Percentiles rank a stretch among this genome's conserved stretches.
Conservation (phyloP, 352 stramenopile genomes). For the Hyphochytrium catenoides region DNA sequence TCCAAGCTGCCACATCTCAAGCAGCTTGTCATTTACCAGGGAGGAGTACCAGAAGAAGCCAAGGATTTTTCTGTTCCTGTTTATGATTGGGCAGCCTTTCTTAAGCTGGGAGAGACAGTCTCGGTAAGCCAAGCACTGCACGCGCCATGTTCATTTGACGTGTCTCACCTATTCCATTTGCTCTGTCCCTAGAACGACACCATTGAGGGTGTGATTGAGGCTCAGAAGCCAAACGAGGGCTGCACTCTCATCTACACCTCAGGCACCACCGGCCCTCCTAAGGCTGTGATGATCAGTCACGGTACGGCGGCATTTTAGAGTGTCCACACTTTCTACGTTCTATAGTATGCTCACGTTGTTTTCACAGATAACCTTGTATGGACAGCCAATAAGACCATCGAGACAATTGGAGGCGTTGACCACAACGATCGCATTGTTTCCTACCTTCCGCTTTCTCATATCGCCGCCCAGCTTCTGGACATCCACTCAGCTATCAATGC, state of each 20-base stretch:
- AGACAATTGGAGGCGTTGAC: neutral
- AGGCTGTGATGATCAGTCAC: conserved; percentile 87
- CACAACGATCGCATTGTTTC: conserved; percentile 45
- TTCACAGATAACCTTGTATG: too few species aligned
- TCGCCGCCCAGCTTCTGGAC: conserved; percentile 63
- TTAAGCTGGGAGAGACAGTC: conserved; percentile 22
- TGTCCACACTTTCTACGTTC: conserved; percentile 30
- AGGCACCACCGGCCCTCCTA: conserved; percentile 79
- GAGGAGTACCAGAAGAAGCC: conserved; percentile 13
- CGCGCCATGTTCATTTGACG: conserved; percentile 3
- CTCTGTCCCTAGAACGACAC: conserved; percentile 1
- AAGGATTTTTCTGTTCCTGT: conserved; percentile 19
- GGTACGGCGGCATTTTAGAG: conserved; percentile 57
- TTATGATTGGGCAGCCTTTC: conserved; percentile 29
- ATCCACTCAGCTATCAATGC: conserved; percentile 39
- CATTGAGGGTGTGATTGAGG: conserved; percentile 16
- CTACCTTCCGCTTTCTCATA: conserved; percentile 67
- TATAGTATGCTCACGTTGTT: conserved; percentile 25
- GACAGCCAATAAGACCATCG: neutral
- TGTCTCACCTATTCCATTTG: neutral
- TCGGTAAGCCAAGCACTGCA: conserved; percentile 9
- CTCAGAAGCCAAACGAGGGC: conserved; percentile 54
- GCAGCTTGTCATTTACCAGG: conserved; percentile 37
- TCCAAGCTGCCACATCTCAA: conserved; percentile 37
- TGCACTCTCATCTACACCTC: conserved; percentile 82